A percentile compares a stretch with the other conserved stretches of the same genome.
Evolutionary conservation across 305 asterid genomes (phyloP).

Genomic region (Solanum hybrid): DNA sequence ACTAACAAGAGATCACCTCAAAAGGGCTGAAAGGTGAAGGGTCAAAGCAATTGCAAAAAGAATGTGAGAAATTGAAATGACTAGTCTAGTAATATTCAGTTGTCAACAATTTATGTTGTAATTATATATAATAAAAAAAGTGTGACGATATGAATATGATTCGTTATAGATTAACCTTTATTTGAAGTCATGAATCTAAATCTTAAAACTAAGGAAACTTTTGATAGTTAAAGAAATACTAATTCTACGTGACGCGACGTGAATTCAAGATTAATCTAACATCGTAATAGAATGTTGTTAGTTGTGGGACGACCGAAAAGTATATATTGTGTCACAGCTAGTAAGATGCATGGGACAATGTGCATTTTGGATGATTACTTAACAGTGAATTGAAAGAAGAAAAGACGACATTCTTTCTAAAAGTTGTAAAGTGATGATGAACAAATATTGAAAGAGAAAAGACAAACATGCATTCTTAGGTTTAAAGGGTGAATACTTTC

Average conservation of each 20-base stretch:
- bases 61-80: conserved; percentile 3
- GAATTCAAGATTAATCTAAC: not conserved
- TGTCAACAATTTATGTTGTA: conserved; percentile 12
- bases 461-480: not conserved
- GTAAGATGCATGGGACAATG: conserved; percentile 19
- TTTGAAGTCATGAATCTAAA: not conserved
- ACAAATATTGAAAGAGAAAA: conserved; percentile 2
- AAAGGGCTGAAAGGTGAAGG: conserved; percentile 89
- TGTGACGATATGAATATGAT: not conserved
- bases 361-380: conserved; percentile 15
- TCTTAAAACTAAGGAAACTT: not conserved
- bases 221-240: not conserved
- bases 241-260: accelerated
- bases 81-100: not conserved
- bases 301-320: conserved; percentile 6
- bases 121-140: not conserved
- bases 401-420: conserved; percentile 14
- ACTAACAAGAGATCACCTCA: conserved; percentile 27
- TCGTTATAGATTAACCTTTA: not conserved
- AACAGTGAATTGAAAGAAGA: not conserved
- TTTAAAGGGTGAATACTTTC: not conserved
- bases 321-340: conserved; percentile 20
- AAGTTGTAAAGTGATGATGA: conserved; percentile 6
- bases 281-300: not conserved
- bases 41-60: conserved; percentile 48